phyloP scores from a whole-genome alignment of 148 eudicot species.

The Oxyria digyna region DNA sequence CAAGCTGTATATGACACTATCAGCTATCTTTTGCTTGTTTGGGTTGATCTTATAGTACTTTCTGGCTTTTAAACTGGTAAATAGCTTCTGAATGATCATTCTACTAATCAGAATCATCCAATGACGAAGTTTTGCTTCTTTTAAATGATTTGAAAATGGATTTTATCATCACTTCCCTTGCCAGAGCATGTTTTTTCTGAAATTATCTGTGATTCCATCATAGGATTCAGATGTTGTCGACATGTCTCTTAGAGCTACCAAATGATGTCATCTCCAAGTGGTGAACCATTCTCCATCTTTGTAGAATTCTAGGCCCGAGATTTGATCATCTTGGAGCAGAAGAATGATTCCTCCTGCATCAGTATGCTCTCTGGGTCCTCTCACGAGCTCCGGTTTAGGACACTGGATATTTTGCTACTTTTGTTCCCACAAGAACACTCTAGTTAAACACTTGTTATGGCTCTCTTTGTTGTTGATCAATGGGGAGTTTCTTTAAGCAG shows the following conservation, averaged over 20 bases:
- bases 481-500: no score
- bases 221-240: conserved; percentile 78
- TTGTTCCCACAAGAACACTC: conserved; percentile 75
- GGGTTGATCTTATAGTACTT: background rate
- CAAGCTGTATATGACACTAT: background rate
- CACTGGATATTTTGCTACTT: conserved; percentile 81
- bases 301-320: conserved; percentile 72
- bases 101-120: background rate
- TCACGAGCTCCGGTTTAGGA: conserved; percentile 51
- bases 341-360: conserved; percentile 91
- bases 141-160: background rate
- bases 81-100: background rate
- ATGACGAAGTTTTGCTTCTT: background rate
- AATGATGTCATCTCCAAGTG: no score
- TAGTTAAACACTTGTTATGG: no score
- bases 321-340: conserved; percentile 73
- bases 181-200: background rate
- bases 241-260: conserved; percentile 67
- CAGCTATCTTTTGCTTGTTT: background rate
- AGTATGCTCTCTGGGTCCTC: conserved; percentile 82
- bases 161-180: background rate
- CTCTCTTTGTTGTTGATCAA: no score
- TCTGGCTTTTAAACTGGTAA: background rate
- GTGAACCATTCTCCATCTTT: conserved; percentile 65
- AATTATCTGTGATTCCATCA: conserved; percentile 7